Base-by-base conservation (phyloP, 2,329 filamentous ascomycete genomes). In the Bisporella sp. region DNA sequence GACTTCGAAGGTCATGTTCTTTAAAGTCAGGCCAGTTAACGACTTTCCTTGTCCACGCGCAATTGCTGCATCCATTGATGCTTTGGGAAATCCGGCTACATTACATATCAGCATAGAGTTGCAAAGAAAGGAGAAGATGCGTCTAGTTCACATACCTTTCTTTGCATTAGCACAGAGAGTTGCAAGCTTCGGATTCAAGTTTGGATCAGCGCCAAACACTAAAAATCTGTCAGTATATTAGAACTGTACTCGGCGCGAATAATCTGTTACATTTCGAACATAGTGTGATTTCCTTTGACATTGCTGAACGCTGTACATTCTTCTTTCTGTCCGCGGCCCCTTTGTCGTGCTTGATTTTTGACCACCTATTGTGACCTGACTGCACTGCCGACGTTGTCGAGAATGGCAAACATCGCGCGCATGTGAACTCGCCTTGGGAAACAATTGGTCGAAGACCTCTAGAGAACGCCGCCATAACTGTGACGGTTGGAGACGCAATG, bases 341-440 rank as follows among this genome's bases (percentile, higher is more conserved):
- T 69, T 99, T 99, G 68, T 93, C 89, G 68, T 97, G 93, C 65
- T 85, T 88, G 71, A 96, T 97, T 64, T 93, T 95, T 51, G 89
- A 90, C 93, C 93, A 99, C 66, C 90, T 87, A 69, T 85, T 96
- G 71, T 96, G 90, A 11, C 90, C 90, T 29, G 85, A 84, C 54
- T 71, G 69, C 11, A 69, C 63, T 6, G 61, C 51, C 6, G 73
- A 57, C 12, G 72, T 67, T 39, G 67, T 68, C 57, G 77, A 81
- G 57, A 75, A 65, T 47, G 48, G 51, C 6, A 60, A 42, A 50
- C 61, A 66, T 61, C 55, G 52, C 31, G 53, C 48, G 47, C 58
- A 65, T 9, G 59, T 49, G 28, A 48, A 57, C 6, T 59, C 51
- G 21, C 40, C 41, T 43, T 45, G 50, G 32, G 47, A 41, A 11